Evolutionary conservation across 768 basidiomycete genomes (phyloP).

Genomic region (Mrakia frigida): DNA sequence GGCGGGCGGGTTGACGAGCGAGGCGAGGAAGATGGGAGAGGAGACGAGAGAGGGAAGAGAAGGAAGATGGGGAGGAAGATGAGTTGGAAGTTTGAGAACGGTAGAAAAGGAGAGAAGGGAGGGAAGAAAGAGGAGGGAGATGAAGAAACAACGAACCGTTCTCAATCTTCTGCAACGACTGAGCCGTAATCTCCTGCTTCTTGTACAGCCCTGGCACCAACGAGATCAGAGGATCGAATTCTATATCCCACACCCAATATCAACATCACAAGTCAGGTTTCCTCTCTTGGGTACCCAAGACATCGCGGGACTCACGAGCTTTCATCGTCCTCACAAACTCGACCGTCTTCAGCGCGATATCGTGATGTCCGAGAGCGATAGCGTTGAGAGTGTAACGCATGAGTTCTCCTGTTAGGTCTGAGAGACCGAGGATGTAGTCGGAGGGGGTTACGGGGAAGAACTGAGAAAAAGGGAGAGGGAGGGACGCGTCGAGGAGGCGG

Average conservation of each 20-base stretch:
- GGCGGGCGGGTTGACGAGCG: no score
- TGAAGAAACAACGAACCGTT: constrained; percentile 53
- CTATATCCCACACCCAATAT: no score
- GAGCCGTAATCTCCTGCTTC: constrained; percentile 78
- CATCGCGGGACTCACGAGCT: constrained; percentile 39
- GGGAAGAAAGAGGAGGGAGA: neutral
- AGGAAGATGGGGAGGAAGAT: no score
- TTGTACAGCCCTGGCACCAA: constrained; percentile 68
- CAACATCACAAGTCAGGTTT: no score
- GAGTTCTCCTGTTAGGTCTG: constrained; percentile 92
- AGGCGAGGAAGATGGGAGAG: no score
- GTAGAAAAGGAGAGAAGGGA: no score
- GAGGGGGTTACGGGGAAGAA: constrained; percentile 68
- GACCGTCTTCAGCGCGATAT: constrained; percentile 42
- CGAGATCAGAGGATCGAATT: constrained; percentile 71
- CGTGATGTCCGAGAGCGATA: constrained; percentile 41
- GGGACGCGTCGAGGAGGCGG: constrained; percentile 16
- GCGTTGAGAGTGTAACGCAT: constrained; percentile 63
- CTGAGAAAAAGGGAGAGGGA: constrained; percentile 46
- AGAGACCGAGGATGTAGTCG: constrained; percentile 86
- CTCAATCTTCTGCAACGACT: constrained; percentile 93
- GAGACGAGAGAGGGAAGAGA: no score
- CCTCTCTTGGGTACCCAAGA: no score
- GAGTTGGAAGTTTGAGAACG: no score
- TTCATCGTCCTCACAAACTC: constrained; percentile 46